Percentiles rank a stretch among this genome's conserved stretches.
Evolutionary conservation across 2,329 filamentous ascomycete genomes (phyloP).

Genomic region (Alternaria gansuensis): DNA sequence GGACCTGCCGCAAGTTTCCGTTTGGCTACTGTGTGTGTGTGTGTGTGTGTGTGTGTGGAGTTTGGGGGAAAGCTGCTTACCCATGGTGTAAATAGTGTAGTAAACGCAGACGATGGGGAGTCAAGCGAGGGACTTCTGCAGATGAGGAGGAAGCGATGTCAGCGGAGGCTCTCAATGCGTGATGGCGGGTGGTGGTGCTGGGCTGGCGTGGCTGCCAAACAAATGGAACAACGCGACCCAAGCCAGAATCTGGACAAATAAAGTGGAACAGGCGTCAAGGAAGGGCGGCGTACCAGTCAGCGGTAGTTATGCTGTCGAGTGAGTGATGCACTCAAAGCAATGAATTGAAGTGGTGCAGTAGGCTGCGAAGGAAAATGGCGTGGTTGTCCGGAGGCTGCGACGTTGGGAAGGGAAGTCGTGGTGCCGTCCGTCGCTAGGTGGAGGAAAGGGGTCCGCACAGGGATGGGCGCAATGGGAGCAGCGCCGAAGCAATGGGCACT

Average conservation of each 20-base stretch:
- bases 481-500: conserved; percentile 47
- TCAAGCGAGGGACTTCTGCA: conserved; percentile 50
- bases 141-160: conserved; percentile 29
- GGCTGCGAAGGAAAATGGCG: conserved; percentile 41
- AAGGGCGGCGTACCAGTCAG: conserved; percentile 49
- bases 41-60: too few relatives aligned
- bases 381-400: conserved; percentile 44
- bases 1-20: conserved; percentile 19
- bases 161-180: conserved; percentile 31
- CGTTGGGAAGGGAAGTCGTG: conserved; percentile 48
- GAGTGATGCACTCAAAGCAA: conserved; percentile 48
- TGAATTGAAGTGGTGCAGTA: conserved; percentile 34
- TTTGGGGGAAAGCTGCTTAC: conserved; percentile 44
- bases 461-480: conserved; percentile 46
- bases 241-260: conserved; percentile 47
- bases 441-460: conserved; percentile 52
- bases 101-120: conserved; percentile 41
- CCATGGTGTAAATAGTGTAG: conserved; percentile 48
- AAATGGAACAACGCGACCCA: conserved; percentile 46
- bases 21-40: conserved; percentile 16
- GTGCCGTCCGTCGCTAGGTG: conserved; percentile 42
- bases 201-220: conserved; percentile 38
- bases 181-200: conserved; percentile 18
- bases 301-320: conserved; percentile 49
- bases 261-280: conserved; percentile 38